Evolutionary conservation across 2,329 filamentous ascomycete species (phyloP).

Genomic region (Pseudogymnoascus sp.): DNA sequence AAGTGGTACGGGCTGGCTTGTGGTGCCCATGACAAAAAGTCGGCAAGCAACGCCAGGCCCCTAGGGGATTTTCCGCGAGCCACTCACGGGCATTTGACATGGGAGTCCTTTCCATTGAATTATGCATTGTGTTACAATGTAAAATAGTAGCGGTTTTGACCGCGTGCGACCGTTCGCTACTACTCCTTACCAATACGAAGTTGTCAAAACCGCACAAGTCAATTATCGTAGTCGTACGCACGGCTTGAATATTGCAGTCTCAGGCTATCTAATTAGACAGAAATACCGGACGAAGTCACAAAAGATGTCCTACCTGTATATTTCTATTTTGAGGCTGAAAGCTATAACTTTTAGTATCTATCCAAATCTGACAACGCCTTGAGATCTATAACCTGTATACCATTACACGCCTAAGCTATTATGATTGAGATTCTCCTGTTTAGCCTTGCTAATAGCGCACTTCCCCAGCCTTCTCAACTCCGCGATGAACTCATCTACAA

Average conservation of each 20-base stretch:
- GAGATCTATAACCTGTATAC: neutral
- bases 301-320: neutral
- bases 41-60: neutral
- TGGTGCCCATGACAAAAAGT: neutral
- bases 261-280: neutral
- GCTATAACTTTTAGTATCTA: neutral
- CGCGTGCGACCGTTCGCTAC: neutral
- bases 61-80: neutral
- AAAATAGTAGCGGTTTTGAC: neutral
- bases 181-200: neutral
- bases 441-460: conserved; percentile 27
- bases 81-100: neutral
- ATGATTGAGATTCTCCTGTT: neutral
- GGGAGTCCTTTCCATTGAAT: neutral
- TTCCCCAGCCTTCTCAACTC: conserved; percentile 37
- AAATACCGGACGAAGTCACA: neutral
- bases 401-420: neutral
- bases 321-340: neutral
- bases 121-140: neutral
- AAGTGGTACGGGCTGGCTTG: neutral
- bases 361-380: neutral
- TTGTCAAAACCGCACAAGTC: neutral
- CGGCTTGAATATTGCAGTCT: neutral
- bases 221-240: neutral
- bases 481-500: conserved; percentile 36